Base-by-base conservation (phyloP, 257 asterid genomes). In the Handroanthus guayacan region DNA sequence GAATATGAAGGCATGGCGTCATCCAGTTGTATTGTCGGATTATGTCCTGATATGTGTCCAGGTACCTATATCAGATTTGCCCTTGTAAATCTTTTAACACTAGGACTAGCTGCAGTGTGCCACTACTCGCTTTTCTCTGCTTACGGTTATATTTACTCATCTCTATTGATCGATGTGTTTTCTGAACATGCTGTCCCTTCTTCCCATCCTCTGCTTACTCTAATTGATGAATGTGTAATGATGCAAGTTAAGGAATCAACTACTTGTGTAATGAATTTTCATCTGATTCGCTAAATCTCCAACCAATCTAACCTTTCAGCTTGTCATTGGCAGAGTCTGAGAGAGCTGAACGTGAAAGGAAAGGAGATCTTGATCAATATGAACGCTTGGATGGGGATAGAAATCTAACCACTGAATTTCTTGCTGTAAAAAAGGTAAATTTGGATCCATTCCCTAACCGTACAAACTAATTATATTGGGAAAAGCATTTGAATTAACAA, bases 311-410 rank as follows among this genome's bases (percentile, higher is more conserved):
- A 69, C 45, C 47, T 44, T 56, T 71, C 47, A 52, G 45, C 44
- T 72, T 86, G 31, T 83, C 65, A 72, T 54, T 69, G 56, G 62
- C 87, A 95, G 99, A 86, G 80, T 80, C 98, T 25, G 99, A 95
- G 86, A 95, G 99, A 84, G 91, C 88, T 47, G 97, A 91, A 81
- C 94, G 98, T 55, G 97, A 87, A 85, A 92, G 98, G 78, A 95
- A 95, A 87, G 99, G 98, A 71, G 99, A 95, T 84, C 98, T 95
- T 73, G 99, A 95, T 85, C 97, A 83, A 73, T 91, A 89, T 85
- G 99, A 95, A 82, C 97, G 98, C 67, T 58, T 92, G 80, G 97
- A 92, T 79, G 99, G 99, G 75, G 99, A 95, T 78, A 87, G 99
- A 83, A 92, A 95, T 73, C 87, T 81, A 78, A 84, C 93, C 71